Base-by-base conservation (phyloP, 352 stramenopile genomes). In the Albugo candida region DNA sequence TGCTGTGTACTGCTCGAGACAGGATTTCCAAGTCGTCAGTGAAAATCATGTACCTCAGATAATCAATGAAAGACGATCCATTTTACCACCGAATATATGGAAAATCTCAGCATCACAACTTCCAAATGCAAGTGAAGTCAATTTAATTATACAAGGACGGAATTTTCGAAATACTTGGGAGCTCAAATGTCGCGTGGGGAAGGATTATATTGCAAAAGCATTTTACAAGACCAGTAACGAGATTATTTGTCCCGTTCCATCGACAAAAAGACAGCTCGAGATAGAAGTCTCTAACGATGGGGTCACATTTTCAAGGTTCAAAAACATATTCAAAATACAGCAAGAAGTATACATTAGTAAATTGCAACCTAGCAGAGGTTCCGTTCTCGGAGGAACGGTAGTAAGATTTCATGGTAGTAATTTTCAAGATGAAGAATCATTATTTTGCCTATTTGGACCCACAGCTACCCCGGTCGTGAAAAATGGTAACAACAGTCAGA, bases 141-240 rank as follows among this genome's bases (percentile, higher is more conserved):
- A 31, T 31, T 55, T 97, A 13, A 60, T 69, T n/a, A 61, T 96
- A 5, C 43, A 42, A 18, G 91, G 88, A 6, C 19, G 59, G 11
- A 64, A 80, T 10, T 96, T 98, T 44, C 45, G 58, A 1, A 78
- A 88, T 41, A 73, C 69, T 5, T 39, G 70, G 41, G 60, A 72
- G 11, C 55, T 96, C 11, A 54, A 59, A 40, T 97, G 85, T 55
- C 66, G 63, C n/a, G 93, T 97, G 60, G 88, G 84, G 31, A 47
- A 54, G 0, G 58, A 53, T 14, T 43, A 70, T 1, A 16, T 56
- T 45, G 58, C 82, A 3, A 35, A 48, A 13, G 81, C 59, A 13
- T 57, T 59, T 12, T 93, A 68, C 41, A 53, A 81, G 17, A 80
- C 64, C 2, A 31, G 24, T 8, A 31, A 31, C 8, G 24, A 31